Evolutionary conservation across 2,329 filamentous ascomycete genomes (phyloP).

Genomic region (Triangularia setosa): DNA sequence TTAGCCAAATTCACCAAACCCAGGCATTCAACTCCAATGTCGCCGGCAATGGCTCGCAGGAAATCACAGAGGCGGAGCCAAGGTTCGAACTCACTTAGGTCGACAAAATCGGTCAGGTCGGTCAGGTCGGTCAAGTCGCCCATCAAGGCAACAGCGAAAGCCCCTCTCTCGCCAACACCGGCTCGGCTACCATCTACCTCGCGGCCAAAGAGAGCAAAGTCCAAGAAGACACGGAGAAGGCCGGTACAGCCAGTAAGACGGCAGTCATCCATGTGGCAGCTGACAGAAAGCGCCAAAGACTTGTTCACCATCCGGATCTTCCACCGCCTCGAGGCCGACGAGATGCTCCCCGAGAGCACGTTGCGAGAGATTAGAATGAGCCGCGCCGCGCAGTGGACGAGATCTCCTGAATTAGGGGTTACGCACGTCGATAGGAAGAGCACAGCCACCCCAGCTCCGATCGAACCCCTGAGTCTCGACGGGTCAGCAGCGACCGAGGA

Average conservation of each 20-base stretch:
- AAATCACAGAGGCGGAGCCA: constrained; percentile 25
- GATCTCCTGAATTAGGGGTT: constrained; percentile 16
- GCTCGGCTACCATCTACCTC: constrained; percentile 31
- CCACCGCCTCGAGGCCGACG: constrained; percentile 52
- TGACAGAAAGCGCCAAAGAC: constrained; percentile 56
- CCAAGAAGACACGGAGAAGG: constrained; percentile 35
- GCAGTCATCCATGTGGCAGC: constrained; percentile 45
- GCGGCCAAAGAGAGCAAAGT: constrained; percentile 39
- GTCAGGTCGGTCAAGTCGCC: constrained; percentile 22
- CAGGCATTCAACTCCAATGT: constrained; percentile 8
- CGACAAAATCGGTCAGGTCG: constrained; percentile 13
- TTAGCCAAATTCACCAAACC: constrained; percentile 17
- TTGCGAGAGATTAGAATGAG: constrained; percentile 45
- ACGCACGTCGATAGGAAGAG: constrained; percentile 29
- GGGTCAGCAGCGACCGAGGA: constrained; percentile 41
- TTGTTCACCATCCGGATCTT: constrained; percentile 54
- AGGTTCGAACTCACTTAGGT: constrained; percentile 19
- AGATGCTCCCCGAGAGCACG: constrained; percentile 53
- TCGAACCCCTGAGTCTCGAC: constrained; percentile 49
- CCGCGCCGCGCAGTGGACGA: constrained; percentile 31
- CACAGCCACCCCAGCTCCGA: constrained; percentile 35
- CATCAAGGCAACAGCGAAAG: constrained; percentile 25
- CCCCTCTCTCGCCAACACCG: constrained; percentile 22
- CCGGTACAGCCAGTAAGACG: constrained; percentile 25
- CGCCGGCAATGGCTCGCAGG: constrained; percentile 14